These are phyloP conservation scores for Marvania coccoides DNA, from an alignment of 139 green algal genomes.

Conservation along the genomic window DNA sequence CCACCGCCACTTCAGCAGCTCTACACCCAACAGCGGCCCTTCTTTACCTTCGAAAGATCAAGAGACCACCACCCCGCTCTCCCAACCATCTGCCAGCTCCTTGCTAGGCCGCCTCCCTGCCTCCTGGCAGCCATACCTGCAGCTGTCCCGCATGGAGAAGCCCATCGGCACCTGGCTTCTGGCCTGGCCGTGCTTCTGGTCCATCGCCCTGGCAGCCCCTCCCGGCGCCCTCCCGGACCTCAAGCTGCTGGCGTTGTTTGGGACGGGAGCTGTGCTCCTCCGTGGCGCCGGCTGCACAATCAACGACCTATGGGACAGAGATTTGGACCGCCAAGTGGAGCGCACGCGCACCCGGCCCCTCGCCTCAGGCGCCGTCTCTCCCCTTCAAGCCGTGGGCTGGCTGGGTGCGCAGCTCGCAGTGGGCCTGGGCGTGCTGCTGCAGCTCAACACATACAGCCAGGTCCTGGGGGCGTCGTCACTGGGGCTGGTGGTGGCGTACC, in stretches of 20 bases:
- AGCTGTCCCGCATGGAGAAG: slow-evolving; percentile 86
- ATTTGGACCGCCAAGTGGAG: slow-evolving; percentile 72
- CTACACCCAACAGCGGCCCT: no score
- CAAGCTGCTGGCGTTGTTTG: slow-evolving; percentile 72
- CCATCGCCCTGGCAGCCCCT: slow-evolving; percentile 79
- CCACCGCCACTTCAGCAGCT: no score
- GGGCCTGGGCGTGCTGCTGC: slow-evolving; percentile 82
- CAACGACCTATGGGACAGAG: slow-evolving; percentile 93
- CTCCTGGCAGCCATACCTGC: slow-evolving; percentile 53
- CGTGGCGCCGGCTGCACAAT: slow-evolving; percentile 90
- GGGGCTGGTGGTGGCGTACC: slow-evolving; percentile 85
- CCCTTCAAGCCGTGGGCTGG: slow-evolving; percentile 51
- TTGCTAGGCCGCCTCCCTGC: slow-evolving; percentile 20
- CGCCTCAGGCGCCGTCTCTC: slow-evolving; percentile 45
- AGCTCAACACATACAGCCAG: slow-evolving; percentile 89
- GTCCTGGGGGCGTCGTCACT: slow-evolving; percentile 84
- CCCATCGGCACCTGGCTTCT: slow-evolving; percentile 89
- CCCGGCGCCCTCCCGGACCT: slow-evolving; percentile 66
- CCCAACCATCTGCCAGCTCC: neutral
- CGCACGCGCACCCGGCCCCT: slow-evolving; percentile 67
- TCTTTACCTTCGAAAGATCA: no score
- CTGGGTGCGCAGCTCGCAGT: slow-evolving; percentile 73
- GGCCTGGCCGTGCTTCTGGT: slow-evolving; percentile 87
- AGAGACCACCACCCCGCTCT: no score
- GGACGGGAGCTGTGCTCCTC: slow-evolving; percentile 72